Base-by-base conservation (phyloP, 208 protist species). In the Phytomonas serpens region DNA sequence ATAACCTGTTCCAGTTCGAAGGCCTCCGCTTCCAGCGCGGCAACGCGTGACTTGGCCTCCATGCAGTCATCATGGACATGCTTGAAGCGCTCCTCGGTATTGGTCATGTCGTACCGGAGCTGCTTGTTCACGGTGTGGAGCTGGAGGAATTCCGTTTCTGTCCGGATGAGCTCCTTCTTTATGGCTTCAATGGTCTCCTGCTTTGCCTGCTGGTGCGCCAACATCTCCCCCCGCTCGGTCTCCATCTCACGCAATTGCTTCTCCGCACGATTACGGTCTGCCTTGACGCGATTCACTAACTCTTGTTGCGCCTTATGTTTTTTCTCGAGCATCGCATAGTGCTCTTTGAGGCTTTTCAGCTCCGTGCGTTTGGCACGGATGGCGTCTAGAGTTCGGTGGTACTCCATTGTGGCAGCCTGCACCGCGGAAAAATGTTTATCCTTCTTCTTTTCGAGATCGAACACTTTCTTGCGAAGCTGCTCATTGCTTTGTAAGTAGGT, bases 251-350 rank as follows among this genome's bases (percentile, higher is more conserved):
- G 91, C 33, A 99, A 78, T 70, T 97, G 96, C 82, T 99, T 99
- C 57, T 97, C 97, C 36, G 98, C 98, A 1, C 97, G 82, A 70
- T 98, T 98, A 64, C 98, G 86, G 75, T 99, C 98, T 9, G 88
- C 79, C 19, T 87, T 83, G n/a, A 99, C 96, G 38, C 84, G 77
- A 69, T 99, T 98, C 73, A 99, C 98, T 27, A 99, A 79, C 68
- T 89, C 86, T 78, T 99, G 93, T 83, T 99, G 98, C 64, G 93
- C 78, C 76, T 99, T 99, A 10, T 98, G 80, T 79, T 98, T 98
- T 72, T 89, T 88, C 77, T 99, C 94, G 63, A 89, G 86, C 5
- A 92, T 82, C 0, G 76, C 83, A 29, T 95, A 85, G 66, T 93
- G 77, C 74, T 98, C 98, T 64, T 98, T 85, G 3, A 99, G 82